Percentiles rank a stretch among this genome's conserved stretches.
These are phyloP conservation scores for Fraxinus platypoda DNA, from an alignment of 305 asterid genomes.

Conservation along the genomic window DNA sequence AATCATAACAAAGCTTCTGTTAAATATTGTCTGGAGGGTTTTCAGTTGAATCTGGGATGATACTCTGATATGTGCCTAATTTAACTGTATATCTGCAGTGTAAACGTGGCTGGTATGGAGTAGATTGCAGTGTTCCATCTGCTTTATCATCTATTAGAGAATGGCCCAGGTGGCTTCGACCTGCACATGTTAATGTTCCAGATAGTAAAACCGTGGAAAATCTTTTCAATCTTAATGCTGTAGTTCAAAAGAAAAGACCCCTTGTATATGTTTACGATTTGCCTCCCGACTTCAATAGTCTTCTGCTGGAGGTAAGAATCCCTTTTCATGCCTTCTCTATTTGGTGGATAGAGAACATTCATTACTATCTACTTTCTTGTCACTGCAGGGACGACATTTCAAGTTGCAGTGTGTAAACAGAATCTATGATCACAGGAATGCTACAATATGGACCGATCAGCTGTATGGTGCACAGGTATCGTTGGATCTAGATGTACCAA, in stretches of 20 bases:
- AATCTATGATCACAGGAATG: conserved; percentile 73
- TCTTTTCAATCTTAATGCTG: conserved; percentile 48
- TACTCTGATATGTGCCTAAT: background rate
- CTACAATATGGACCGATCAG: conserved; percentile 80
- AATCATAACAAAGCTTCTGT: background rate
- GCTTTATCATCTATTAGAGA: conserved; percentile 61
- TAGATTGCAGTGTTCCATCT: conserved; percentile 90
- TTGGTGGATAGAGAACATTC: background rate
- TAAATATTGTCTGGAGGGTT: background rate
- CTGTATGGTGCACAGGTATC: conserved; percentile 96
- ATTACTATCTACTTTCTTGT: conserved; percentile 9
- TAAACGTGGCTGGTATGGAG: conserved; percentile 84
- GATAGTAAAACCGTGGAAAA: conserved; percentile 20
- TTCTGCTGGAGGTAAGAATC: conserved; percentile 73
- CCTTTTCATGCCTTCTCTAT: background rate
- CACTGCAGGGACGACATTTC: conserved; percentile 77
- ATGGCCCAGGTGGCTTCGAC: conserved; percentile 93
- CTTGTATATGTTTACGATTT: conserved; percentile 86
- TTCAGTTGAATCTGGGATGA: background rate
- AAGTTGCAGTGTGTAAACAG: conserved; percentile 84
- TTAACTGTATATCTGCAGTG: conserved; percentile 53
- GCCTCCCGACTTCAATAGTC: conserved; percentile 84
- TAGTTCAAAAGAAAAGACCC: conserved; percentile 76
- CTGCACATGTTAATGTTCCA: conserved; percentile 59
- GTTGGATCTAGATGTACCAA: background rate